phyloP scores from a whole-genome alignment of 192 early-diverging fungal genomes.

The Linnemannia hyalina region DNA sequence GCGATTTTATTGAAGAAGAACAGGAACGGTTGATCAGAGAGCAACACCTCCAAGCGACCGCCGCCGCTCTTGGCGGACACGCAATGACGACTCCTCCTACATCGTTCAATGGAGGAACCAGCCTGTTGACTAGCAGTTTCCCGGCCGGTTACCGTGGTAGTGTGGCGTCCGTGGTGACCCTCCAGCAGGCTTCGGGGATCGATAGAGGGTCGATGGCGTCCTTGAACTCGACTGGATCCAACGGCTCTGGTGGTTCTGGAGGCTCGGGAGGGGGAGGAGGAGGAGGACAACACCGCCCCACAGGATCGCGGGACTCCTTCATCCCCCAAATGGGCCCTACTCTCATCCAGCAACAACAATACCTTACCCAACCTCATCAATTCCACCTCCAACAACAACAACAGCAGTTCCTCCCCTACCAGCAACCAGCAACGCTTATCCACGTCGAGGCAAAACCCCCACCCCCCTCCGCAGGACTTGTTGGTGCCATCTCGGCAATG shows the following conservation, averaged over 20 bases:
- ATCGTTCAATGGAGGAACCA: not conserved
- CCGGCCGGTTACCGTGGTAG: slow-evolving; percentile 45
- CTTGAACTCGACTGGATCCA: slow-evolving; percentile 33
- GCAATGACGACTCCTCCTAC: not conserved
- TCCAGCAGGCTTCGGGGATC: not conserved
- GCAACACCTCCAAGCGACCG: slow-evolving; percentile 10
- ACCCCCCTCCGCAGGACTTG: slow-evolving; percentile 45
- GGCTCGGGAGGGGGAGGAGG: not conserved
- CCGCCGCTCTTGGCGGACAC: not conserved
- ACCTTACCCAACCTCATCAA: slow-evolving; percentile 1
- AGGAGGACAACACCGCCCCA: slow-evolving; percentile 3
- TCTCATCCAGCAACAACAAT: not conserved
- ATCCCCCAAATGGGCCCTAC: not conserved
- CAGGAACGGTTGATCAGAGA: slow-evolving; percentile 13
- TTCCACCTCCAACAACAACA: not conserved
- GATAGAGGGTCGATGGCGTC: slow-evolving; percentile 28
- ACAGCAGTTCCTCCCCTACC: slow-evolving; percentile 7
- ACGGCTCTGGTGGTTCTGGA: not conserved
- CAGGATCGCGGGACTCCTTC: not conserved
- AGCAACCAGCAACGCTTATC: slow-evolving; percentile 19
- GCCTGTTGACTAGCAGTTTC: slow-evolving; percentile 41
- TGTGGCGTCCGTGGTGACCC: slow-evolving; percentile 7
- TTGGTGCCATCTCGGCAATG: slow-evolving; percentile 47
- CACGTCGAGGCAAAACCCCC: slow-evolving; percentile 54
- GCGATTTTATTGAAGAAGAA: slow-evolving; percentile 45